A percentile compares a stretch with the other conserved stretches of the same genome.
phyloP scores from a whole-genome alignment of 805 yeast genomes.

The Saturnispora silvae region DNA sequence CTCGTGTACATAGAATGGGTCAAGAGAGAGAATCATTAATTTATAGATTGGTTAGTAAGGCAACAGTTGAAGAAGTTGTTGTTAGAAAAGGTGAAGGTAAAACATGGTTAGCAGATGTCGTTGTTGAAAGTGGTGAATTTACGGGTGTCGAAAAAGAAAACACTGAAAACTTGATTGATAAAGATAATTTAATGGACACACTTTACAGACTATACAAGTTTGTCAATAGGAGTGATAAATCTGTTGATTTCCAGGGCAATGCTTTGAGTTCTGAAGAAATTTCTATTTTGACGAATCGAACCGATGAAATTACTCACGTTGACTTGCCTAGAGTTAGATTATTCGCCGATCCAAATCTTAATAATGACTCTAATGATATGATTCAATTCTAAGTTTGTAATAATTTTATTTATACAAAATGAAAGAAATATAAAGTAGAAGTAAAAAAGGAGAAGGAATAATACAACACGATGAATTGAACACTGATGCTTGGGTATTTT shows the following conservation, averaged over 20 bases:
- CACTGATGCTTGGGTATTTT: no score
- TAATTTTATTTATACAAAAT: no score
- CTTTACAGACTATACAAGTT: slow-evolving; percentile 7
- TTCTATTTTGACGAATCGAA: slow-evolving; percentile 27
- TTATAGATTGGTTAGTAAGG: slow-evolving; percentile 63
- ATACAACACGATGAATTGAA: not conserved
- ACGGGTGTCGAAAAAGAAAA: slow-evolving; percentile 21
- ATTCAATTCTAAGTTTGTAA: slow-evolving; percentile 1
- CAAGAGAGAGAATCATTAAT: slow-evolving; percentile 76
- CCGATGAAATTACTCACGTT: not conserved
- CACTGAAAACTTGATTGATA: not conserved
- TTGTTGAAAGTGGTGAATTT: slow-evolving; percentile 56
- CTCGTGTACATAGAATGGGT: slow-evolving; percentile 88
- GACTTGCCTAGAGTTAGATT: slow-evolving; percentile 7
- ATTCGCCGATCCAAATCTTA: slow-evolving; percentile 6
- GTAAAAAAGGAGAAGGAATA: not conserved
- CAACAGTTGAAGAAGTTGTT: slow-evolving; percentile 77
- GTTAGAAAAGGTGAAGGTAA: slow-evolving; percentile 73
- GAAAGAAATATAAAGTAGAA: no score
- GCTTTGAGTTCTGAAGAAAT: slow-evolving; percentile 33
- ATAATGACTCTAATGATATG: not conserved
- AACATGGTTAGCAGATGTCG: slow-evolving; percentile 65
- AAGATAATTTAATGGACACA: slow-evolving; percentile 5
- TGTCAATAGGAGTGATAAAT: slow-evolving; percentile 17
- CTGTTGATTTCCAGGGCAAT: slow-evolving; percentile 17